Evolutionary conservation across 441 rosid genomes (phyloP), one percentile per base, ranked within the genome.

Genomic region (Aleurites moluccanus): DNA sequence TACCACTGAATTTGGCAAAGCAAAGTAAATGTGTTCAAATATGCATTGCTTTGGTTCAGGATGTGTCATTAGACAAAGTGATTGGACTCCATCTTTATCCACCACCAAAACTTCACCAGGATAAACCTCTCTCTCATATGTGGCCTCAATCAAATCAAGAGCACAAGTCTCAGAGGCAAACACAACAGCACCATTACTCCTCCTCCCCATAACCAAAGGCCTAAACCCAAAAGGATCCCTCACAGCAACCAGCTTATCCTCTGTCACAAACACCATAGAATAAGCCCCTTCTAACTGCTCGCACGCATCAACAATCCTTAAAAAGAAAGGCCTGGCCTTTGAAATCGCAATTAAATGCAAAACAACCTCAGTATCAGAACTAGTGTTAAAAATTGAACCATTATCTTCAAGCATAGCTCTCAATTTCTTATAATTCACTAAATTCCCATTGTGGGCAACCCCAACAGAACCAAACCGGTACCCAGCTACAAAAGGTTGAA

Each of bases 151-250:
- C 71, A 91, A 83, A 77, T 93, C 95, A 65, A 91, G 93, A 15
- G 98, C 97, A 61, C 98, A 91, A 61, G 97, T 93, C 80, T 91
- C 98, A 0, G 95, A 93, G 11, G 98, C 98, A 55, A 91, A 93
- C 69, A 91, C 95, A 45, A 91, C 84, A 57, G 95, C 90, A 0
- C 97, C 97, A 61, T 91, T 93, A 53, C 95, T 91, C 83, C 93
- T 88, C 87, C 91, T 87, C 27, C 98, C 98, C 95, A 93, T 91
- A 47, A 93, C 98, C 78, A 93, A 77, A 1, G 98, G 98, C 74
- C 98, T 83, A 78, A 93, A 93, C 30, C 98, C 98, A 65, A 13
- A 80, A 0, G 98, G 98, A 28, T 93, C 98, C 69, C 97, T 89
- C 44, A 93, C 98, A 0, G 97, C 98, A 61, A 93, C 98, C 49